Percentiles rank a stretch among this genome's conserved stretches.
These are phyloP conservation scores for Termitomyces sp. DNA, from an alignment of 768 basidiomycete genomes.

Conservation along the genomic window DNA sequence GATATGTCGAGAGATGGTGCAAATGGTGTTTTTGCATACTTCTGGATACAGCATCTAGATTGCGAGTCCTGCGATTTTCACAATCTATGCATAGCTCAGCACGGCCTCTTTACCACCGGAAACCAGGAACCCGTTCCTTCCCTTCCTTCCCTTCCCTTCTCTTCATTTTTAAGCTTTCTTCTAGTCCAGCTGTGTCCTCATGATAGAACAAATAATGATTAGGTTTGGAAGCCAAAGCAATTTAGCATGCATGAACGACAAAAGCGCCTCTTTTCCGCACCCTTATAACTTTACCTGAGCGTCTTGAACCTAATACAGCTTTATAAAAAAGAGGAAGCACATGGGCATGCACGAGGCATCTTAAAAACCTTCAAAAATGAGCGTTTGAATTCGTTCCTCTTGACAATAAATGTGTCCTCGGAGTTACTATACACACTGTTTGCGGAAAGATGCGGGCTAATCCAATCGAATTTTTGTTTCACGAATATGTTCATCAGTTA, in stretches of 20 bases:
- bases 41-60: not conserved
- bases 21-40: not conserved
- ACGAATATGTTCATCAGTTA: not conserved
- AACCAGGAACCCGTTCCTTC: too few relatives aligned
- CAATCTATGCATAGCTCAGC: not conserved
- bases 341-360: not conserved
- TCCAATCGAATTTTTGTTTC: not conserved
- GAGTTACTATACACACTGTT: not conserved
- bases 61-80: not conserved
- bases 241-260: not conserved
- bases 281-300: not conserved
- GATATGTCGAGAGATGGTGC: not conserved
- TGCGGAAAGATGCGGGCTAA: constrained; percentile 5
- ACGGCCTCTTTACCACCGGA: not conserved
- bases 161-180: not conserved
- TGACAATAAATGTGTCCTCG: not conserved
- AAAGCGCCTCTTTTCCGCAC: not conserved
- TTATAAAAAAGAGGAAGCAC: not conserved
- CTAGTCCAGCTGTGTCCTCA: not conserved
- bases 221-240: not conserved
- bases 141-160: not conserved
- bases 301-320: not conserved
- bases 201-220: not conserved
- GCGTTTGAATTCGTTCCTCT: not conserved
- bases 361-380: not conserved